Evolutionary conservation across 164 flowering plant genomes (phyloP).

Genomic region (Pachysandra terminalis): DNA sequence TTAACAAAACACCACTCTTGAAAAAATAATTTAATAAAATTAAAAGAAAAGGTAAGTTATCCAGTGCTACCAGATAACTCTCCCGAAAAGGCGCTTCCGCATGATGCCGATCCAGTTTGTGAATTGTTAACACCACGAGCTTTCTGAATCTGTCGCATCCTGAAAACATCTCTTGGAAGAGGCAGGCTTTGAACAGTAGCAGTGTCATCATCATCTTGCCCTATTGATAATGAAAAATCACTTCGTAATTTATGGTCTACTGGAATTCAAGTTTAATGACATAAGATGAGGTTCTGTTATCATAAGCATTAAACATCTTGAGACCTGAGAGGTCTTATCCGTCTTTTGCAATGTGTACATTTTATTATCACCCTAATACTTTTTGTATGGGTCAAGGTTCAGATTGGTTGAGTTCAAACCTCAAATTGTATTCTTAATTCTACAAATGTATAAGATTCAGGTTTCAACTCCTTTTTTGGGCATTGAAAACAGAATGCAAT

Average conservation of each 20-base stretch:
- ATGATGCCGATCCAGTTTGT: slow-evolving; percentile 84
- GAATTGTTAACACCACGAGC: slow-evolving; percentile 51
- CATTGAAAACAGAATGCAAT: not conserved
- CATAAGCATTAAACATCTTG: not conserved
- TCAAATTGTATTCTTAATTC: no score
- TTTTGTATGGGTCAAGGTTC: no score
- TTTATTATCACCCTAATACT: no score
- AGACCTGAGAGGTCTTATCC: not conserved
- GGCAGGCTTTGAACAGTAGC: slow-evolving; percentile 74
- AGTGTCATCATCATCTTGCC: slow-evolving; percentile 81
- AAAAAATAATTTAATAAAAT: not conserved
- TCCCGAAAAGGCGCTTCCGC: slow-evolving; percentile 83
- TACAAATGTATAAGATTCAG: no score
- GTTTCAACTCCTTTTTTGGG: no score
- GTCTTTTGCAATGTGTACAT: not conserved
- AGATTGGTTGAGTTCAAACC: no score
- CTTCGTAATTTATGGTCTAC: not conserved
- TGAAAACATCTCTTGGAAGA: slow-evolving; percentile 71
- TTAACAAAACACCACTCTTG: not conserved
- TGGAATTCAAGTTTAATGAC: not conserved
- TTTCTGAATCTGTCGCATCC: slow-evolving; percentile 70
- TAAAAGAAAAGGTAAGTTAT: slow-evolving; percentile 19
- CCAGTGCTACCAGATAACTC: slow-evolving; percentile 81
- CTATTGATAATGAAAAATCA: slow-evolving; percentile 24
- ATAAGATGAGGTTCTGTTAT: not conserved